phyloP scores from a whole-genome alignment of 495 filamentous ascomycete species.

The Xeromyces bisporus region DNA sequence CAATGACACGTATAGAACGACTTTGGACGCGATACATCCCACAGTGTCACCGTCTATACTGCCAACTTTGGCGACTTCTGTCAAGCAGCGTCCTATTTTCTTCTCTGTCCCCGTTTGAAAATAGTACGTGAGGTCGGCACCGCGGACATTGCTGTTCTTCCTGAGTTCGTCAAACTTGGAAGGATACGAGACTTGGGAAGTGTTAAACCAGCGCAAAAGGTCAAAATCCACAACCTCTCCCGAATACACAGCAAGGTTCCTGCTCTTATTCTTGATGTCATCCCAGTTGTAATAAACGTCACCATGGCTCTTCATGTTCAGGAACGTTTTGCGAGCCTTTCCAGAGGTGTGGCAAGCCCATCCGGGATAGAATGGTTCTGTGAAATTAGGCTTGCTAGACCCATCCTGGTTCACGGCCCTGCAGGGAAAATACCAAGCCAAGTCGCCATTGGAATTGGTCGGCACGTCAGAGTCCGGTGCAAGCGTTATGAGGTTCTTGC shows the following conservation, averaged over 20 bases:
- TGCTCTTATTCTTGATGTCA: conserved; percentile 71
- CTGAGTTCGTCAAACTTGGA: conserved; percentile 62
- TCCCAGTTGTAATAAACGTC: conserved; percentile 94
- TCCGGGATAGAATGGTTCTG: conserved; percentile 57
- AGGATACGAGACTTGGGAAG: conserved; percentile 62
- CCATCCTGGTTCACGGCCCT: conserved; percentile 84
- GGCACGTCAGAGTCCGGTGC: conserved; percentile 60
- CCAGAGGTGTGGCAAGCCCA: conserved; percentile 80
- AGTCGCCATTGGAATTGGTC: conserved; percentile 48
- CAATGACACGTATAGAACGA: conserved; percentile 89
- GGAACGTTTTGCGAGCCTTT: conserved; percentile 54
- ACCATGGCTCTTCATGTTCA: conserved; percentile 39
- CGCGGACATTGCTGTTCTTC: conserved; percentile 56
- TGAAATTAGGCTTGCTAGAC: conserved; percentile 56
- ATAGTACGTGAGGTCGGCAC: conserved; percentile 79
- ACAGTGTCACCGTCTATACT: conserved; percentile 92
- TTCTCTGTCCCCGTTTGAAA: conserved; percentile 66
- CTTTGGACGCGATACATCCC: conserved; percentile 92
- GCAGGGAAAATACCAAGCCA: conserved; percentile 98
- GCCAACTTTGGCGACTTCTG: conserved; percentile 88
- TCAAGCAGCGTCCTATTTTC: conserved; percentile 64
- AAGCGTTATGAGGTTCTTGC: conserved; percentile 74
- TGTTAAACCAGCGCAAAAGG: conserved; percentile 82
- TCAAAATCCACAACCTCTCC: conserved; percentile 89
- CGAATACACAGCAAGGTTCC: conserved; percentile 85